Evolutionary conservation across 2,329 filamentous ascomycete species (phyloP).

Genomic region (Dryadomyces quercus-mongolicae): DNA sequence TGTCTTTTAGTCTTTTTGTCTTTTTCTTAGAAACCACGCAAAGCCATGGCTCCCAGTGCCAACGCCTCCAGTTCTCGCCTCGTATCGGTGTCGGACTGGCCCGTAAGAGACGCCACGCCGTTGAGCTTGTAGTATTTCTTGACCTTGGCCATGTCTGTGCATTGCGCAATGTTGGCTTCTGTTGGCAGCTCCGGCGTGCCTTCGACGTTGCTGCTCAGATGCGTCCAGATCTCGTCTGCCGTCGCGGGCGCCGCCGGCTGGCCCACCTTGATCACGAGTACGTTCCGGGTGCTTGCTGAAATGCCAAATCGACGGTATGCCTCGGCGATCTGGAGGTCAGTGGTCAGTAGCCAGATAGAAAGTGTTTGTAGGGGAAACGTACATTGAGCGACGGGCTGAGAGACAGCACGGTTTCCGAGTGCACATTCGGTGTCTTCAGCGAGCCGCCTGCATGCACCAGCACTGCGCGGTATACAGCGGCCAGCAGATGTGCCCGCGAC

Average conservation of each 20-base stretch:
- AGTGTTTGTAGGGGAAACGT: background rate
- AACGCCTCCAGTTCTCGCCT: constrained; percentile 52
- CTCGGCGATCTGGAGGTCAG: constrained; percentile 60
- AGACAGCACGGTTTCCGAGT: constrained; percentile 76
- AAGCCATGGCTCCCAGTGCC: constrained; percentile 64
- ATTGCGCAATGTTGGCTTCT: constrained; percentile 46
- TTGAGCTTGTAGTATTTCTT: constrained; percentile 82
- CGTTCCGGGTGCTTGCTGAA: constrained; percentile 50
- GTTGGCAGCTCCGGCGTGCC: constrained; percentile 47
- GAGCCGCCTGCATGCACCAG: constrained; percentile 45
- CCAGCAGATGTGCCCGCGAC: constrained; percentile 59
- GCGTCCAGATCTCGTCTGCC: constrained; percentile 38
- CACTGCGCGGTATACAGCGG: constrained; percentile 67
- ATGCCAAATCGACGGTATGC: constrained; percentile 85
- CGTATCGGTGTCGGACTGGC: constrained; percentile 20
- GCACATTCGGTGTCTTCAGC: constrained; percentile 72
- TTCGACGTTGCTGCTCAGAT: constrained; percentile 50
- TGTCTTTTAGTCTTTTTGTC: background rate
- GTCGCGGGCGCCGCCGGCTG: constrained; percentile 28
- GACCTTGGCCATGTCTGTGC: constrained; percentile 57
- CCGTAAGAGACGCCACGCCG: constrained; percentile 33
- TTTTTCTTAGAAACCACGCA: constrained; percentile 46
- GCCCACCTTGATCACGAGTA: constrained; percentile 75
- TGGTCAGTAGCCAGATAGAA: background rate
- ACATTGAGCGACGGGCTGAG: constrained; percentile 78